These are phyloP conservation scores for Coleophoma cylindrospora DNA, from an alignment of 2,329 filamentous ascomycete species.

Conservation along the genomic window DNA sequence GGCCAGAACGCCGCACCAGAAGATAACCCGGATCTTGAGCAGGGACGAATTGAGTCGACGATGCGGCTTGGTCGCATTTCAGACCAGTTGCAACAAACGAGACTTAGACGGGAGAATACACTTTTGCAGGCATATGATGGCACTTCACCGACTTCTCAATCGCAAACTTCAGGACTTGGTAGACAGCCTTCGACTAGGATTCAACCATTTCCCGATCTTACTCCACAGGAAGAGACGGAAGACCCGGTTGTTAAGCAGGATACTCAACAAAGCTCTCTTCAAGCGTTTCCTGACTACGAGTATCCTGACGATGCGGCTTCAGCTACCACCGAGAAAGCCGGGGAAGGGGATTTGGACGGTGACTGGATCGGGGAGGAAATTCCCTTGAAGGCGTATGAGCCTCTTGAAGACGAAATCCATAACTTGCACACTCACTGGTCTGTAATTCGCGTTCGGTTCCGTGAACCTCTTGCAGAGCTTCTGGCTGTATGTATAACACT, in stretches of 20 bases:
- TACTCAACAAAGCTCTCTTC: neutral
- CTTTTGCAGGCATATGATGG: slow-evolving; percentile 7
- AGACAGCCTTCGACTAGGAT: neutral
- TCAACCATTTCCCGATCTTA: neutral
- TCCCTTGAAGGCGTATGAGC: slow-evolving; percentile 15
- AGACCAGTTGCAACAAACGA: slow-evolving; percentile 13
- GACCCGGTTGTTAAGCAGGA: neutral
- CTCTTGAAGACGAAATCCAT: slow-evolving; percentile 18
- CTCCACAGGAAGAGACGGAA: neutral
- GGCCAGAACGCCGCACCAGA: slow-evolving; percentile 29
- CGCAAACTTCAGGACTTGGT: slow-evolving; percentile 1
- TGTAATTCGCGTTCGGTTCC: slow-evolving; percentile 37
- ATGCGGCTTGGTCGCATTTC: slow-evolving; percentile 15
- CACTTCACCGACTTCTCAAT: neutral
- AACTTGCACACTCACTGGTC: slow-evolving; percentile 33
- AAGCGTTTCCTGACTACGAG: slow-evolving; percentile 1
- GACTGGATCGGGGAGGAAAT: slow-evolving; percentile 14
- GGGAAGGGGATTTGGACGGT: slow-evolving; percentile 9
- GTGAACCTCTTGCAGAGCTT: slow-evolving; percentile 48
- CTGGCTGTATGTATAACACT: slow-evolving; percentile 33
- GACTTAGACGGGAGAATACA: slow-evolving; percentile 15
- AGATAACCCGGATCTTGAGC: slow-evolving; percentile 36
- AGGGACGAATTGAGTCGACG: slow-evolving; percentile 32
- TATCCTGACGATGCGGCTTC: slow-evolving; percentile 15
- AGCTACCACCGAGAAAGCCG: slow-evolving; percentile 11